Evolutionary conservation across 179 eudicot species (phyloP).

Genomic region (Sideroxylon spinosum): DNA sequence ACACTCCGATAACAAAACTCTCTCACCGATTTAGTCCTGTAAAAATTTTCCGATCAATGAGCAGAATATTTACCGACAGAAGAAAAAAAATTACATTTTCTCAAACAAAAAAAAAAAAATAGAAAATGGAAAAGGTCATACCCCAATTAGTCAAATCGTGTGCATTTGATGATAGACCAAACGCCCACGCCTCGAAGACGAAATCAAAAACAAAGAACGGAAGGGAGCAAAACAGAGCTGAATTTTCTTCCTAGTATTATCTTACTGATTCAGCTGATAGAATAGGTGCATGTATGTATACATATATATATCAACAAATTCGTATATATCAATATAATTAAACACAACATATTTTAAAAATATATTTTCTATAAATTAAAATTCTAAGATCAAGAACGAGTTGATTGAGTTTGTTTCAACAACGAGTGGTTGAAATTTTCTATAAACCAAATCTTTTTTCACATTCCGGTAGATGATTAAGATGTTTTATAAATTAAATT

Average conservation of each 20-base stretch:
- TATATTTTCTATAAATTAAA: neutral
- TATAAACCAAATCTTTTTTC: too few species aligned
- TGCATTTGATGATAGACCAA: conserved; percentile 19
- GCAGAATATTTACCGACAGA: conserved; percentile 11
- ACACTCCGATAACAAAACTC: neutral
- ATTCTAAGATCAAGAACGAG: too few species aligned
- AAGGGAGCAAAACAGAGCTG: neutral
- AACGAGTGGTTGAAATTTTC: too few species aligned
- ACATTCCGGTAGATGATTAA: too few species aligned
- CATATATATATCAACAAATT: conserved; percentile 16
- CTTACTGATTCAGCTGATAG: conserved; percentile 25
- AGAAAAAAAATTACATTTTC: neutral
- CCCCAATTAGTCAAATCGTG: conserved; percentile 21
- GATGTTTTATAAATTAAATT: too few species aligned
- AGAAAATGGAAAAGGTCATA: neutral
- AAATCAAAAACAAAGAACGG: conserved; percentile 1
- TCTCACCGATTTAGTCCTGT: conserved; percentile 14
- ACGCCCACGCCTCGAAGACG: neutral
- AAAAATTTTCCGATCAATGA: conserved; percentile 18
- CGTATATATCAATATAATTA: too few species aligned
- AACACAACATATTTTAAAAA: neutral
- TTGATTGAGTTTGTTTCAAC: too few species aligned
- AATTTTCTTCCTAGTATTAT: conserved; percentile 8
- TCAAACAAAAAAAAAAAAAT: neutral
- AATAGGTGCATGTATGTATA: conserved; percentile 4